Base-by-base conservation (phyloP, 2,329 filamentous ascomycete species). In the Penicillium sp. region DNA sequence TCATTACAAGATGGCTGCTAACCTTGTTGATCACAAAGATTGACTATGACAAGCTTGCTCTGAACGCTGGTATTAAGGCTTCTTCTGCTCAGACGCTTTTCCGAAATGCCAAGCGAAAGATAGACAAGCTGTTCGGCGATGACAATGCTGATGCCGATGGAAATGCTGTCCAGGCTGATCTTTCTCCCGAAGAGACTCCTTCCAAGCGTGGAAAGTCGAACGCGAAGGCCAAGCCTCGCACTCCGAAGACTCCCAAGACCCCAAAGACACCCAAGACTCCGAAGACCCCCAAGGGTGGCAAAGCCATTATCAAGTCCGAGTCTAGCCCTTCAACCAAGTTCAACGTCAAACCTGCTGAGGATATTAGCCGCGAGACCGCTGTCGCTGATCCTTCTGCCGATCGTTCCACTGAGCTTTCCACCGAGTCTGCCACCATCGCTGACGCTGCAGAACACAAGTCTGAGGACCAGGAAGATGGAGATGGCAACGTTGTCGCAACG, bases 11-110 rank as follows among this genome's bases (percentile, higher is more conserved):
- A 4, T n/a, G 1, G 2, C 12, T 38, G 14, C 22, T 52, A 38
- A 52, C 12, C 17, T 0, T 26, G 1, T 19, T 8, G 7, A 30
- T 6, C 5, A n/a, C 9, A 11, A 12, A 55, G 47, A 11, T 50
- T 7, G 47, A 55, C 33, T 55, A 50, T 3, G 46, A 55, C 3
- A 30, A 44, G 7, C 46, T 55, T 22, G 46, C 52, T 33, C 4
- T 3, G 1, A 28, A 25, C 4, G 33, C 46, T 4, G 40, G 40
- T 4, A 19, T 55, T 12, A 55, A 43, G 12, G 5, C 37, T 1
- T 50, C 46, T 3, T 55, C 52, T 16, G 52, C 52, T 1, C 31
- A 30, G 4, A 48, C 43, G 1, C 26, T 53, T 4, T 48, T 26
- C 11, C 33, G 50, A 7, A 38, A 31, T 10, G 50, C 50, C 3